phyloP scores from a whole-genome alignment of 2,329 filamentous ascomycete genomes.

The Emmonsia crescens region DNA sequence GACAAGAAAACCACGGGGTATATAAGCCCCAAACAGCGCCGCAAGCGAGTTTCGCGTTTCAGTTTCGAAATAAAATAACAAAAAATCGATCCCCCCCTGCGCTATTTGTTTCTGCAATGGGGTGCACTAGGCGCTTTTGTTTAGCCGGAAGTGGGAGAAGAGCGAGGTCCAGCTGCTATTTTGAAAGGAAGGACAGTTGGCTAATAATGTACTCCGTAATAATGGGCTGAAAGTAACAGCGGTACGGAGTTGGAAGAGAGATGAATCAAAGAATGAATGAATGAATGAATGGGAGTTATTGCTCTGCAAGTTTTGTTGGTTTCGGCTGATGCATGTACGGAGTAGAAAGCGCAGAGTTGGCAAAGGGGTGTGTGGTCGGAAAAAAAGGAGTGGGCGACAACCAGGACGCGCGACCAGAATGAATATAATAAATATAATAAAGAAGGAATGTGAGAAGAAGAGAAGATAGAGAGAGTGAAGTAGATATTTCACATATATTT shows the following conservation, averaged over 20 bases:
- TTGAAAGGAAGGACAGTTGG: neutral
- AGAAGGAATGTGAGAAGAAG: conserved; percentile 9
- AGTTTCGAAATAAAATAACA: neutral
- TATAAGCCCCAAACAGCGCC: neutral
- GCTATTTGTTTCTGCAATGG: neutral
- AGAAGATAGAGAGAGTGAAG: conserved; percentile 19
- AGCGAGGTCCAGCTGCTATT: neutral
- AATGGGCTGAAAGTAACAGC: neutral
- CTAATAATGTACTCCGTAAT: no score
- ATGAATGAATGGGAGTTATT: conserved; percentile 1
- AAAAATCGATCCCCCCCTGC: neutral
- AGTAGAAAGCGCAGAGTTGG: neutral
- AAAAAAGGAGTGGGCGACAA: conserved; percentile 23
- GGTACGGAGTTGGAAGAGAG: neutral
- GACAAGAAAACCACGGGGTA: neutral
- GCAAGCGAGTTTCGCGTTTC: neutral
- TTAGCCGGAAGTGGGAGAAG: neutral
- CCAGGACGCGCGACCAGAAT: conserved; percentile 24
- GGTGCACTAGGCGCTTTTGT: neutral
- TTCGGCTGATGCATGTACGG: neutral
- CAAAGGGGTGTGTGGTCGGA: neutral
- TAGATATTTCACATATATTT: conserved; percentile 19
- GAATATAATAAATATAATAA: conserved; percentile 9
- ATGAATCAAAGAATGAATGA: neutral
- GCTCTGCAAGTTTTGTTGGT: neutral